phyloP scores from a whole-genome alignment of 2,329 filamentous ascomycete genomes.

The Hypocreales sp. region DNA sequence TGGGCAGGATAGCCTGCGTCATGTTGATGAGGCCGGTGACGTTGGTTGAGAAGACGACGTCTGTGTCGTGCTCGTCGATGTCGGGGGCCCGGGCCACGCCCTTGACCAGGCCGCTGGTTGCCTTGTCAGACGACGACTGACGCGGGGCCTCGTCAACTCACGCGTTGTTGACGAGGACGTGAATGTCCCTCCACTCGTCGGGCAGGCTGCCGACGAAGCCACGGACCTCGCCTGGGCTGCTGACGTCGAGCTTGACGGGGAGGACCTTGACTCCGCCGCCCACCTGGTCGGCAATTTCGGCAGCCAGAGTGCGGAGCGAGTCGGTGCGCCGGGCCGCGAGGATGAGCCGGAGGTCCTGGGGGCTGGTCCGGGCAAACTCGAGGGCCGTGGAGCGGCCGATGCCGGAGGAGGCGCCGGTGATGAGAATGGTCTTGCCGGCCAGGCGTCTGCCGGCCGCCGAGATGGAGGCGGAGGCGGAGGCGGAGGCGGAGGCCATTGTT shows the following conservation, averaged over 20 bases:
- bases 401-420: slow-evolving; percentile 86
- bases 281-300: slow-evolving; percentile 61
- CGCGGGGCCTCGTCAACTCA: too few species aligned
- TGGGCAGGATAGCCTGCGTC: slow-evolving; percentile 78
- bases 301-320: slow-evolving; percentile 57
- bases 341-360: slow-evolving; percentile 66
- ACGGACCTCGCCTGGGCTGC: slow-evolving; percentile 58
- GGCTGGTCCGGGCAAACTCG: slow-evolving; percentile 81
- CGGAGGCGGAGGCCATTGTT: slow-evolving; percentile 42
- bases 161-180: slow-evolving; percentile 95
- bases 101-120: slow-evolving; percentile 82
- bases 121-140: too few species aligned
- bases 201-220: slow-evolving; percentile 61
- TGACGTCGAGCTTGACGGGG: slow-evolving; percentile 75
- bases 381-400: slow-evolving; percentile 75
- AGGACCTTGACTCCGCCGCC: slow-evolving; percentile 69
- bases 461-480: too few species aligned
- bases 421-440: slow-evolving; percentile 77
- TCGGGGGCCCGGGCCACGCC: slow-evolving; percentile 74
- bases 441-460: slow-evolving; percentile 75
- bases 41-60: slow-evolving; percentile 82
- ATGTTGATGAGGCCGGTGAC: slow-evolving; percentile 91
- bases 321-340: slow-evolving; percentile 81
- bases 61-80: slow-evolving; percentile 69
- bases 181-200: slow-evolving; percentile 67